Percentiles rank a stretch among this genome's conserved stretches.
These are phyloP conservation scores for Triticum monococcum DNA, from an alignment of 176 grass and related monocot species.

Conservation along the genomic window DNA sequence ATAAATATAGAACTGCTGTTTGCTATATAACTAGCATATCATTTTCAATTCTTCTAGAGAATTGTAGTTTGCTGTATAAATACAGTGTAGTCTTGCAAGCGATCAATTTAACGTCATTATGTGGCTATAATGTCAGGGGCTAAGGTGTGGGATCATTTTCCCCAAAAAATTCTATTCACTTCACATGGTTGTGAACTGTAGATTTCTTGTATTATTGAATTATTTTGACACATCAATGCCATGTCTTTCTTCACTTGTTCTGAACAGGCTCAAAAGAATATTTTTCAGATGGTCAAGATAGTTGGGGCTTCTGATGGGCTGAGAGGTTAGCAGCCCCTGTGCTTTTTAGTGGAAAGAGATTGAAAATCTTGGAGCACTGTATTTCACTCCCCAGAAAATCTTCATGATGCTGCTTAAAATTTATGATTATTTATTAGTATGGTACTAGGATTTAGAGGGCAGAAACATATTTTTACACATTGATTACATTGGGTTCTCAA, in stretches of 20 bases:
- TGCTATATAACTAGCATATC: too few relatives aligned
- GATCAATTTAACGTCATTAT: too few relatives aligned
- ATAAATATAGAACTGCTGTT: too few relatives aligned
- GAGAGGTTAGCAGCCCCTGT: slow-evolving; percentile 45
- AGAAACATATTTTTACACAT: neutral
- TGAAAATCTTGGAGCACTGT: neutral
- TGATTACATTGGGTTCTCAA: neutral
- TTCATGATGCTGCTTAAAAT: neutral
- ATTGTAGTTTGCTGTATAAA: too few relatives aligned
- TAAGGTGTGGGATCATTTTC: too few relatives aligned
- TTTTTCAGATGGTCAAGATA: slow-evolving; percentile 71
- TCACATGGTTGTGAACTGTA: neutral
- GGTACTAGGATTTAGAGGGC: neutral
- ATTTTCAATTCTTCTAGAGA: too few relatives aligned
- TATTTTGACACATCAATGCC: neutral
- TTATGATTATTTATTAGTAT: neutral
- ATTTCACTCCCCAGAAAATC: neutral
- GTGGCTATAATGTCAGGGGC: too few relatives aligned
- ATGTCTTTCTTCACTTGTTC: slow-evolving; percentile 25
- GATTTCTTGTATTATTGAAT: neutral
- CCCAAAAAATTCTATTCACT: neutral
- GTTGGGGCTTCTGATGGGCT: slow-evolving; percentile 69
- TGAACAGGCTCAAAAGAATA: slow-evolving; percentile 67
- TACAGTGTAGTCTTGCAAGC: too few relatives aligned
- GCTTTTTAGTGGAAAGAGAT: neutral